These are phyloP conservation scores for Kurtzmaniella quercitrusa DNA, from an alignment of 1,139 yeast species.

Conservation along the genomic window DNA sequence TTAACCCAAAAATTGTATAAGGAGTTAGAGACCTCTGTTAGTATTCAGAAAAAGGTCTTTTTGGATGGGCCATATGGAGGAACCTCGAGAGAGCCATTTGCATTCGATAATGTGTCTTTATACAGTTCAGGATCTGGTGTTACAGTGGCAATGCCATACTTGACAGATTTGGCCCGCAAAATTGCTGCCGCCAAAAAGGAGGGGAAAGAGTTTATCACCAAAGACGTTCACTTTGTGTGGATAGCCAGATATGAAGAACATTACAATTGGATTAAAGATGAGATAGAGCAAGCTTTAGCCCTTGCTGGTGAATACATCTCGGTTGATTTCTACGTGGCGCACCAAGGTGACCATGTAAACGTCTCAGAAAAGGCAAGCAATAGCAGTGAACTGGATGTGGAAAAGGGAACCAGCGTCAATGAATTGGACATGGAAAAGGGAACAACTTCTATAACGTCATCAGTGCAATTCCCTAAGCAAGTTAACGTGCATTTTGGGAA, in stretches of 20 bases:
- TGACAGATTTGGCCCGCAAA: slow-evolving; percentile 21
- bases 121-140: slow-evolving; percentile 53
- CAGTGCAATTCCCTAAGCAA: slow-evolving; percentile 4
- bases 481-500: slow-evolving; percentile 23
- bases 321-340: slow-evolving; percentile 21
- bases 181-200: slow-evolving; percentile 12
- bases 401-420: slow-evolving; percentile 15
- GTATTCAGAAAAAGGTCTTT: slow-evolving; percentile 28
- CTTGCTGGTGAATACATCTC: slow-evolving; percentile 21
- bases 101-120: slow-evolving; percentile 47
- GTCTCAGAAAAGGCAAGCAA: not conserved
- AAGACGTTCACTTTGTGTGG: slow-evolving; percentile 47
- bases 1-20: slow-evolving; percentile 34
- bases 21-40: slow-evolving; percentile 22
- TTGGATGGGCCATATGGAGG: slow-evolving; percentile 71
- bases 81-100: slow-evolving; percentile 39
- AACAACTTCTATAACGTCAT: slow-evolving; percentile 7
- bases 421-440: slow-evolving; percentile 14
- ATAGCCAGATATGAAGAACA: slow-evolving; percentile 32
- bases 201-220: slow-evolving; percentile 14
- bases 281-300: slow-evolving; percentile 27
- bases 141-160: slow-evolving; percentile 50
- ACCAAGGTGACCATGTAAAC: not conserved
- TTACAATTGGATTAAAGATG: slow-evolving; percentile 43
- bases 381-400: slow-evolving; percentile 9